phyloP scores from a whole-genome alignment of 2,329 filamentous ascomycete genomes.

The Ceratocystis alfenasii region DNA sequence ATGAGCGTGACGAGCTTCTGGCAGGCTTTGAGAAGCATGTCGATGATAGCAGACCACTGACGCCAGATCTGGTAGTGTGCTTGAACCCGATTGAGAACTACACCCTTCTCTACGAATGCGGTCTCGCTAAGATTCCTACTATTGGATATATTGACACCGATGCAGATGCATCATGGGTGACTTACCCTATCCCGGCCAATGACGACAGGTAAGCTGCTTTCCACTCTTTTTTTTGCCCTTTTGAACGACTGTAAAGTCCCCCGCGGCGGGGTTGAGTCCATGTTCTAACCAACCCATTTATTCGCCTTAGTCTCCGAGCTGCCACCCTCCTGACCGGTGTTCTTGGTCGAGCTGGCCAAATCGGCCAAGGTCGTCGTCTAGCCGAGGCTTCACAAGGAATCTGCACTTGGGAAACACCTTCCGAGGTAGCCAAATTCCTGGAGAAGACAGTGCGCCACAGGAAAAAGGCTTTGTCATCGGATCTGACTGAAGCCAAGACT shows the following conservation, averaged over 20 bases:
- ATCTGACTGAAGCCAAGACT: slow-evolving; percentile 19
- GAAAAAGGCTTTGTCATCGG: slow-evolving; percentile 15
- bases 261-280: not conserved
- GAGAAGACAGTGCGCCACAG: slow-evolving; percentile 21
- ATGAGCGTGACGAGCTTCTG: slow-evolving; percentile 54
- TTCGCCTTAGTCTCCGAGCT: slow-evolving; percentile 54
- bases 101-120: slow-evolving; percentile 81
- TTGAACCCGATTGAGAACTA: slow-evolving; percentile 90
- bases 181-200: slow-evolving; percentile 92
- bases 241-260: not conserved
- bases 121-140: slow-evolving; percentile 74
- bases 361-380: slow-evolving; percentile 57
- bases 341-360: slow-evolving; percentile 70
- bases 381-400: slow-evolving; percentile 48
- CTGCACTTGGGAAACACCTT: slow-evolving; percentile 49
- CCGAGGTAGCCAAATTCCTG: slow-evolving; percentile 35
- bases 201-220: slow-evolving; percentile 62
- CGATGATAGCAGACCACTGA: slow-evolving; percentile 50
- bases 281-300: slow-evolving; percentile 23
- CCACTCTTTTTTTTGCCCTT: not conserved
- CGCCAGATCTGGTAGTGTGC: slow-evolving; percentile 84
- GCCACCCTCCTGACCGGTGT: slow-evolving; percentile 73
- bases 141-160: slow-evolving; percentile 94
- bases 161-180: slow-evolving; percentile 82
- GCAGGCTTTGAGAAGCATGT: slow-evolving; percentile 55